Evolutionary conservation across 495 filamentous ascomycete genomes (phyloP), one percentile per base, ranked within the genome.

Genomic region (Aspergillus egyptiacus): DNA sequence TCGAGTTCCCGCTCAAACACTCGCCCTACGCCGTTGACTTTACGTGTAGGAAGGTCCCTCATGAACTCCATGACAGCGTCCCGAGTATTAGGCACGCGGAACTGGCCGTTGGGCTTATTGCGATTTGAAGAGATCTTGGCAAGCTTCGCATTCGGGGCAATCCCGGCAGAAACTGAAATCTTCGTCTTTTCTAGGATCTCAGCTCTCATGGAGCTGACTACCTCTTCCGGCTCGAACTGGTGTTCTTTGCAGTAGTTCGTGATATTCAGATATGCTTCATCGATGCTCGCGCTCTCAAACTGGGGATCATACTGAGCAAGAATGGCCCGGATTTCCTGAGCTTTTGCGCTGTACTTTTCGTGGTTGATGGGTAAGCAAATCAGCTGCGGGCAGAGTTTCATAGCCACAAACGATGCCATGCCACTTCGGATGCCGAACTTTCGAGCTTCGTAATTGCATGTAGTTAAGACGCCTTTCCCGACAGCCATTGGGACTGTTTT

Each of bases 41-140:
- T 95, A 40, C 93, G 79, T 13, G 85, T 85, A 0, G 90, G 86
- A 7, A 97, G 74, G 14, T 83, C 72, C 6, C 71, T 74, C 87
- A 96, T 94, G 62, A 96, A 96, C 2, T 76, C 67, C 80, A 95
- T 82, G 51, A 97, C 84, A 2, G 81, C 76, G 17, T 66, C 61
- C 15, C 90, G 73, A 13, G 90, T 83, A 45, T 76, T 85, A 0
- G 84, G 77, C 5, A 97, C 71, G 7, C 75, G 60, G 52, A 85
- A 97, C 59, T 97, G 94, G 0, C 93, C 94, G 51, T 99, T 95
- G 3, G 93, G 93, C 58, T 99, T 97, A 67, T 97, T 96, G 53
- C 80, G 79, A 58, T 99, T 97, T 14, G 88, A 94, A 42, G 82
- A 83, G 23, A 99, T 95, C 67, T 98, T 99, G 15, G 94, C 91